phyloP scores from a whole-genome alignment of 805 yeast genomes.

The Candida schatavii region DNA sequence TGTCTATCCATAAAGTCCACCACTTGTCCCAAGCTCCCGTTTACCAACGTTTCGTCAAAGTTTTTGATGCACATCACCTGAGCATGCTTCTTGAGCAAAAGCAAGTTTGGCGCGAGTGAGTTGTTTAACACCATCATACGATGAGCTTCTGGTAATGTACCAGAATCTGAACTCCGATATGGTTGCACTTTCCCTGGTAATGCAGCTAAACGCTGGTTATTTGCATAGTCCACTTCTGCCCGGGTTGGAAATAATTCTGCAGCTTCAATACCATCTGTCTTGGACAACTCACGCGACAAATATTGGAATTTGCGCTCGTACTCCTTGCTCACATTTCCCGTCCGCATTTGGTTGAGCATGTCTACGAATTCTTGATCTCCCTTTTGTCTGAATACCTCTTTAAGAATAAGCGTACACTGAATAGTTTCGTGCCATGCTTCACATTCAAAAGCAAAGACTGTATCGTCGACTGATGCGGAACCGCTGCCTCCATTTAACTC shows the following conservation, averaged over 20 bases:
- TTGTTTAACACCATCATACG: slow-evolving; percentile 48
- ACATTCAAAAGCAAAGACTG: slow-evolving; percentile 63
- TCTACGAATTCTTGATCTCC: slow-evolving; percentile 67
- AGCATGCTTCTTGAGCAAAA: slow-evolving; percentile 64
- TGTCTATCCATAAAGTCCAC: slow-evolving; percentile 49
- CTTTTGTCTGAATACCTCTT: slow-evolving; percentile 72
- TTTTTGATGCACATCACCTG: slow-evolving; percentile 84
- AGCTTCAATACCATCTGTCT: slow-evolving; percentile 65
- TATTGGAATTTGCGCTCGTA: slow-evolving; percentile 49
- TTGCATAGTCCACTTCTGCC: slow-evolving; percentile 67
- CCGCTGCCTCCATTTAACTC: slow-evolving; percentile 7
- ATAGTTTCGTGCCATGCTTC: slow-evolving; percentile 60
- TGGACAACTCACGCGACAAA: slow-evolving; percentile 49
- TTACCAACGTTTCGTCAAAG: slow-evolving; percentile 67
- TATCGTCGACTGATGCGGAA: slow-evolving; percentile 4
- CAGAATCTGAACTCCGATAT: slow-evolving; percentile 57
- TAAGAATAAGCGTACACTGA: slow-evolving; percentile 53
- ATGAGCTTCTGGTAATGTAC: slow-evolving; percentile 41
- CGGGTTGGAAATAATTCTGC: slow-evolving; percentile 88
- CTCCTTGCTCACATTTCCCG: slow-evolving; percentile 52
- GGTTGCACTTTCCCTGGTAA: slow-evolving; percentile 44
- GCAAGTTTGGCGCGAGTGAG: slow-evolving; percentile 58
- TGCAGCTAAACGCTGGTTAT: slow-evolving; percentile 44
- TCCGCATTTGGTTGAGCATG: slow-evolving; percentile 74
- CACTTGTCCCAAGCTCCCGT: slow-evolving; percentile 75